Base-by-base conservation (phyloP, 345 rosid species). In the Rhodamnia argentea region DNA sequence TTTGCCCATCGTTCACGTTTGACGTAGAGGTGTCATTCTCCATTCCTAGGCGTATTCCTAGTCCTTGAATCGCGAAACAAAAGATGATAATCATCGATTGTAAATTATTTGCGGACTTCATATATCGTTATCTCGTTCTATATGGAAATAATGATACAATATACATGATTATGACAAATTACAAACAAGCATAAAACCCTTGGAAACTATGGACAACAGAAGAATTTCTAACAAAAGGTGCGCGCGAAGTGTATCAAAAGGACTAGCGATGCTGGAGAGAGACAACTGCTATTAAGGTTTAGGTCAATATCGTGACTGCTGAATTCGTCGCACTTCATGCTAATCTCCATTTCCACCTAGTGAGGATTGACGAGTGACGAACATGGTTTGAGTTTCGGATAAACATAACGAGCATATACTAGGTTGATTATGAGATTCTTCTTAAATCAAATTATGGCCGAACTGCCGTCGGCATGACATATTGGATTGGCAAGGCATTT, bases 401-500 rank as follows among this genome's bases (percentile, higher is more conserved):
- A 58, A 58, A 58, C 29, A 5, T 32, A 58, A 58, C 3, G 32
- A 58, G 15, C 26, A 15, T 58, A 26, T 26, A 15, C 29, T 58
- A 4, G 13, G 29, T 58, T 58, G 62, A 58, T 26, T 58, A 10
- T 2, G 15, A 26, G 62, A 26, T 0, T 58, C 7, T 29, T 58
- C 15, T 58, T 58, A 58, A 58, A 26, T 58, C 29, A 4, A 0
- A 57, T 26, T 6, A 11, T 24, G 29, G n/a, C 29, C 29, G 6
- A 58, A 29, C 29, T 11, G 1, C 26, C 7, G 3, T 26, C 29
- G 12, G 1, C 0, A 11, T 3, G n/a, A 1, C 3, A 24, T 27
- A 57, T 57, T 57, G 15, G 62, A 58, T 58, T 58, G 26, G 60
- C 60, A 57, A 37, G 24, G 62, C 29, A 58, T 58, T 13, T 58